Conservation (phyloP, 2,329 filamentous ascomycete species). For the Knoxdaviesia capensis region DNA sequence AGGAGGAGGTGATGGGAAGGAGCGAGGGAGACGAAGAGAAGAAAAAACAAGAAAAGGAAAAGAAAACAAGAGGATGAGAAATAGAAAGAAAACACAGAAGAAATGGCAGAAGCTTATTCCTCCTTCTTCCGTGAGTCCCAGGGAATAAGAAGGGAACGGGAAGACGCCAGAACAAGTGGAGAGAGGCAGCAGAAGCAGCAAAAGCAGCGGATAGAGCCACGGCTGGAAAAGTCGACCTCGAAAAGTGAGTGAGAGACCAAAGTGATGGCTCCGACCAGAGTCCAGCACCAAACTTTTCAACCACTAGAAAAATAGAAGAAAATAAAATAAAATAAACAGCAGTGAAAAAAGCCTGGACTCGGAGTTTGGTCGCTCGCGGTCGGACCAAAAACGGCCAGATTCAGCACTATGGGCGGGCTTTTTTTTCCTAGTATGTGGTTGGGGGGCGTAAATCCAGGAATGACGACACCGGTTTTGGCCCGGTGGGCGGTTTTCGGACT, state of each 20-base stretch:
- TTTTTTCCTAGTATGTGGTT: no score
- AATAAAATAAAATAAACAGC: background rate
- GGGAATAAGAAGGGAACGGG: background rate
- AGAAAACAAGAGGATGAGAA: constrained; percentile 2
- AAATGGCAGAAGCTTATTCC: background rate
- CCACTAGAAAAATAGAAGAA: background rate
- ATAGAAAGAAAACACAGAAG: constrained; percentile 4
- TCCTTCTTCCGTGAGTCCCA: background rate
- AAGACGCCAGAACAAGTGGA: background rate
- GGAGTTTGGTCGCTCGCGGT: no score
- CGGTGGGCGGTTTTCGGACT: no score
- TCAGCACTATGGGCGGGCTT: no score
- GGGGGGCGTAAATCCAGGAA: no score
- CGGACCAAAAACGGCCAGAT: no score
- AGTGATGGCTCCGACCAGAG: no score
- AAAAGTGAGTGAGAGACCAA: no score
- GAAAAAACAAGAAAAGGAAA: constrained; percentile 3
- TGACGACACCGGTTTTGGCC: no score
- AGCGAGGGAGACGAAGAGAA: constrained; percentile 5
- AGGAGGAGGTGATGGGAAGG: constrained; percentile 3
- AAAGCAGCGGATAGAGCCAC: background rate
- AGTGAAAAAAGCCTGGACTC: background rate
- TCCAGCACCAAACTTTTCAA: constrained; percentile 1
- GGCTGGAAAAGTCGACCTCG: no score
- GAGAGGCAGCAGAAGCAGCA: background rate